Evolutionary conservation across 805 yeast species (phyloP), one percentile per base, ranked within the genome.

Genomic region (Jamesozyma hellenica): DNA sequence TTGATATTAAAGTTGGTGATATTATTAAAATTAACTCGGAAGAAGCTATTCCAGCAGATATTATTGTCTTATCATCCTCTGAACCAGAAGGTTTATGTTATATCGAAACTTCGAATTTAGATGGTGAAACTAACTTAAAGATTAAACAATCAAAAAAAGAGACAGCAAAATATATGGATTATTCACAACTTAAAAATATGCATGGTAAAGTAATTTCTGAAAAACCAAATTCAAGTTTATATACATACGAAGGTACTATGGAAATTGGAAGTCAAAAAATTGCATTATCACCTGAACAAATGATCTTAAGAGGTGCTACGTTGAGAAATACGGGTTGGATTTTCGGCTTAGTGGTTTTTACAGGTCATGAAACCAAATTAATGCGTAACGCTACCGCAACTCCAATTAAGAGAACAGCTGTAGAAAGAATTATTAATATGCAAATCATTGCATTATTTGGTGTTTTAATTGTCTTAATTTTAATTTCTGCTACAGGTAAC

Each of bases 361-460:
- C 99, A 0, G 99, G 99, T 16, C 99, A 94, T 59, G 98, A 92
- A 64, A 92, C 99, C 0, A 92, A 92, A 55, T 70, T 92, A 48
- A 90, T 92, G 97, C 77, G 98, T 58, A 92, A 92, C 65, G 98
- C 99, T 15, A 88, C 97, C 2, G 96, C 98, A 1, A 80, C 99
- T 2, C 99, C 99, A 10, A 94, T 92, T 53, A 92, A 92, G 59
- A 74, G 94, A 53, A 92, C 99, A 0, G 95, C 95, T 19, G 96
- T 94, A 12, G 99, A 92, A 66, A 76, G 94, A 59, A 82, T 88
- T 63, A 90, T 92, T 51, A 94, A 92, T 58, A 63, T 84, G 51
- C 99, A 92, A 61, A 90, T 92, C 52, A 65, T 92, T 42, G 95
- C 90, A 2, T 66, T 92, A 45, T 92, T 92, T 58, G 76, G 81